Evolutionary conservation across 2,329 filamentous ascomycete species (phyloP), one percentile per base, ranked within the genome.

Genomic region (Cladosporium sp.): DNA sequence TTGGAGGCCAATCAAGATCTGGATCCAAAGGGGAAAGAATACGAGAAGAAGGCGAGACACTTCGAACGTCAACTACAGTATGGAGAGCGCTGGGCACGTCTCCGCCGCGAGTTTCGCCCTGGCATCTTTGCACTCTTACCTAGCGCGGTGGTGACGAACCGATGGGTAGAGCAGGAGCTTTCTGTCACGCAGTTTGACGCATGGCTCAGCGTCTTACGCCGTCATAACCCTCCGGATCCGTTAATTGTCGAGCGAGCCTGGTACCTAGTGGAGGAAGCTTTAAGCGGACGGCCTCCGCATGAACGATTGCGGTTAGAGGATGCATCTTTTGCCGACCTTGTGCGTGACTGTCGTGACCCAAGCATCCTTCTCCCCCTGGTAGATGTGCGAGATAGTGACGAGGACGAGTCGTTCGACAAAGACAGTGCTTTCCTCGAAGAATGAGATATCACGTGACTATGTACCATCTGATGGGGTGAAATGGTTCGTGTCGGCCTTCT

Each of bases 371-470:
- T 34, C 18, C 51, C 51, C 14, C 14, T 30, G 14, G 23, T 30
- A 32, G 25, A n/a, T 21, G 25, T 18, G 26, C 51, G 18, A 56
- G 25, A 18, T 11, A 16, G 39, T 21, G 51, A 56, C 13, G 51
- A 57, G 26, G 53, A 57, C 26, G 49, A 53, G 23, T 32, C 28
- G 26, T 57, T 57, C 53, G 30, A 32, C 16, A 21, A n/a, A 13
- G 53, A 57, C 26, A 8, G 53, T 34, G 18, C 53, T 34, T 57
- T 57, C 53, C 53, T 57, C 26, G 53, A 57, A 10, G 53, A 57
- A 30, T 18, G 18, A 30, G 26, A 57, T 34, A 18, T 57, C 30
- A 57, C 53, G 53, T 57, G 30, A 57, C n/a, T 57, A 57, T 14
- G n/a, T 21, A 21, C 28, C 30, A 32, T 57, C 49, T 16, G 25